These are phyloP conservation scores for Aspergillus pseudoterreus DNA, from an alignment of 2,329 filamentous ascomycete species.

Conservation along the genomic window DNA sequence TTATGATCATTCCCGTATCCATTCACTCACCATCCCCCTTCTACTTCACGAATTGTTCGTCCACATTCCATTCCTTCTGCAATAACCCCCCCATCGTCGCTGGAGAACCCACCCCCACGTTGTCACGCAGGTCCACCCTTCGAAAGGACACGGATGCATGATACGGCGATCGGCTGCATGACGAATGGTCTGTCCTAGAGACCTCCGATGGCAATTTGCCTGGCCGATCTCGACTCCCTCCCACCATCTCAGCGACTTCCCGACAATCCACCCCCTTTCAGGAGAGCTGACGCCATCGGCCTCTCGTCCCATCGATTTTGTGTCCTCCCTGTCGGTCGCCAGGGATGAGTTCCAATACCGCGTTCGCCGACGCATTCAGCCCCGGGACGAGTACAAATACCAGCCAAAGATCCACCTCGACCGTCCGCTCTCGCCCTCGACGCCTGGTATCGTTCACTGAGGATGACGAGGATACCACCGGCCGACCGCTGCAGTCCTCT, in stretches of 20 bases:
- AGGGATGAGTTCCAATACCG: constrained; percentile 43
- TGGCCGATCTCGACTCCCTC: constrained; percentile 21
- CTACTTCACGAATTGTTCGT: neutral
- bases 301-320: constrained; percentile 13
- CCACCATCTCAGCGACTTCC: constrained; percentile 12
- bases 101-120: neutral
- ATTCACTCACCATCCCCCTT: neutral
- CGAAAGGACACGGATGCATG: constrained; percentile 20
- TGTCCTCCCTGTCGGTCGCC: constrained; percentile 13
- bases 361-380: constrained; percentile 33
- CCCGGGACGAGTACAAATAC: constrained; percentile 31
- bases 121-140: neutral
- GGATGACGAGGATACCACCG: constrained; percentile 28
- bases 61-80: neutral
- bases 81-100: too few relatives aligned
- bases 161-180: constrained; percentile 24
- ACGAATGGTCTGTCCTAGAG: constrained; percentile 35
- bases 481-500: constrained; percentile 22
- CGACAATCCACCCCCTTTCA: constrained; percentile 6
- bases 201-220: constrained; percentile 34
- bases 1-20: neutral
- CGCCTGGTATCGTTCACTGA: constrained; percentile 42
- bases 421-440: constrained; percentile 42
- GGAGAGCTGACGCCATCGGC: constrained; percentile 21
- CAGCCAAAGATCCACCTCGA: constrained; percentile 31